Conservation (phyloP, 495 filamentous ascomycete genomes). For the Aspergillus campestris region DNA sequence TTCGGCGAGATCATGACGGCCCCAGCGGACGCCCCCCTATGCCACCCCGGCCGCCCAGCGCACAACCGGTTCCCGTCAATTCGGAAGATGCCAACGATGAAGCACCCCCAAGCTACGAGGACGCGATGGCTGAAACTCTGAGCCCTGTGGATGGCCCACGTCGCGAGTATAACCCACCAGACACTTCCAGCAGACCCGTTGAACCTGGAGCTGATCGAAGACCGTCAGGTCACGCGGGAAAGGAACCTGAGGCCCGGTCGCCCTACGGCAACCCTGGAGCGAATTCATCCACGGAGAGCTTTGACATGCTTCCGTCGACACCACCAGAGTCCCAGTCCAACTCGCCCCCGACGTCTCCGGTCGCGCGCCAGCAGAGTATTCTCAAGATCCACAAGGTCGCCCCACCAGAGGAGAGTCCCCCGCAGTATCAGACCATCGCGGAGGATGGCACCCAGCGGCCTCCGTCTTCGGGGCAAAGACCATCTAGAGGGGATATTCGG, state of each 20-base stretch:
- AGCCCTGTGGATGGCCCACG: constrained; percentile 56
- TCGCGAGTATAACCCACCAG: constrained; percentile 54
- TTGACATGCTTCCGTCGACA: constrained; percentile 40
- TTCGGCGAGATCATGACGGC: constrained; percentile 12
- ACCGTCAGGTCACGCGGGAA: constrained; percentile 24
- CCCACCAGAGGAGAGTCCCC: constrained; percentile 28
- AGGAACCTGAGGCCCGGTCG: constrained; percentile 17
- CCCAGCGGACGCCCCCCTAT: constrained; percentile 24
- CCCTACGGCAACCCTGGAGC: constrained; percentile 15
- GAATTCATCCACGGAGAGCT: constrained; percentile 35
- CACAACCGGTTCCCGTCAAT: constrained; percentile 14
- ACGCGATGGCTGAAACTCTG: constrained; percentile 77
- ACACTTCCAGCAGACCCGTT: constrained; percentile 21
- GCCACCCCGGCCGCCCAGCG: constrained; percentile 27
- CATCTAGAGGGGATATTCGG: constrained; percentile 18
- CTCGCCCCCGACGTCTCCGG: constrained; percentile 27
- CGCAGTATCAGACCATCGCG: constrained; percentile 30
- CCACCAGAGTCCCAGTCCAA: constrained; percentile 33
- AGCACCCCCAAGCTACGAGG: constrained; percentile 74
- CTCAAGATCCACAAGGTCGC: constrained; percentile 26
- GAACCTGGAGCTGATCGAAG: constrained; percentile 37
- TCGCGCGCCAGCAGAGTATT: constrained; percentile 29
- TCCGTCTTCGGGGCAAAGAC: constrained; percentile 9
- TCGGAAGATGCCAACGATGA: constrained; percentile 46
- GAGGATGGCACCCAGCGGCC: constrained; percentile 10